Conservation (phyloP, 768 basidiomycete genomes). For the Favolaschia claudopus region DNA sequence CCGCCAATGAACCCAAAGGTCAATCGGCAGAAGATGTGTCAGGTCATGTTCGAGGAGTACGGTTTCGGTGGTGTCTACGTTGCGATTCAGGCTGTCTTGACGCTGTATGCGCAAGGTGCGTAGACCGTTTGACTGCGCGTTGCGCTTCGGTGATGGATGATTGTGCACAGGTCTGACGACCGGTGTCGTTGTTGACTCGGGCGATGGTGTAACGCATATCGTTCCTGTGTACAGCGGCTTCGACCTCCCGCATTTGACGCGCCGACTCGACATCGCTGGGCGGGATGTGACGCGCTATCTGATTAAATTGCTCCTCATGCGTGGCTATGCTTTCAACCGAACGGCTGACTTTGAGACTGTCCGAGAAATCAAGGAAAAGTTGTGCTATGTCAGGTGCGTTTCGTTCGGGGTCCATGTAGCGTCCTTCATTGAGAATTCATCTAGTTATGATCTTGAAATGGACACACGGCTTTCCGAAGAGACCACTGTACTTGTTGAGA, state of each 20-base stretch:
- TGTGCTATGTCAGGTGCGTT: constrained; percentile 93
- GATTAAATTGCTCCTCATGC: constrained; percentile 99
- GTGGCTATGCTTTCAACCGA: constrained; percentile 99
- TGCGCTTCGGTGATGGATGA: neutral
- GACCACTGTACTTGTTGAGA: constrained; percentile 96
- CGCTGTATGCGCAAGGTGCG: constrained; percentile 97
- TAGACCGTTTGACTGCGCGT: constrained; percentile 21
- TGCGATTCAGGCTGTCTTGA: constrained; percentile 98
- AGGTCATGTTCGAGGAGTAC: constrained; percentile 99
- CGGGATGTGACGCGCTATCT: constrained; percentile 98
- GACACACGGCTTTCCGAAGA: constrained; percentile 94
- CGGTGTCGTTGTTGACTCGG: constrained; percentile 98
- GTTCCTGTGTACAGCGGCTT: constrained; percentile 99
- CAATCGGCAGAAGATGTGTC: constrained; percentile 92
- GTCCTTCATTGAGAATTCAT: neutral
- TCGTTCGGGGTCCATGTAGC: neutral
- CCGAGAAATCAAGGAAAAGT: constrained; percentile 97
- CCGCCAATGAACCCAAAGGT: constrained; percentile 98
- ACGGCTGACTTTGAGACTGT: constrained; percentile 99
- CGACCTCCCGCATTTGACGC: constrained; percentile 92
- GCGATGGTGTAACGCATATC: constrained; percentile 99
- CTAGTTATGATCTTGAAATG: constrained; percentile 95
- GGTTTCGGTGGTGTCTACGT: constrained; percentile 96
- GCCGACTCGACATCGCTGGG: constrained; percentile 95
- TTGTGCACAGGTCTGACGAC: constrained; percentile 83